These are phyloP conservation scores for Telfairia occidentalis DNA, from an alignment of 331 rosid genomes.

Conservation along the genomic window DNA sequence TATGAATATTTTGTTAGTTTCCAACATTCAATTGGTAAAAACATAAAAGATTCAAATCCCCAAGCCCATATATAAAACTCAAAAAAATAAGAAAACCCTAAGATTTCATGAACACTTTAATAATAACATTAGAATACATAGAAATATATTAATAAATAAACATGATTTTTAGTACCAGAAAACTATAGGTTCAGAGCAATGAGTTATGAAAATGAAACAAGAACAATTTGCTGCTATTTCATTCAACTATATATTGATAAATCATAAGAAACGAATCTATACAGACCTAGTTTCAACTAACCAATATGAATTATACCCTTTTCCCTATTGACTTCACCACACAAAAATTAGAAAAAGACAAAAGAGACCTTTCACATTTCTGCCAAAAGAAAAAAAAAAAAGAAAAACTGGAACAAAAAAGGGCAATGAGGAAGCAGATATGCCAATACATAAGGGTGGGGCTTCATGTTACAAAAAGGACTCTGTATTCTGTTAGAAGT, in stretches of 20 bases:
- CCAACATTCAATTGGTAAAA: too few species aligned
- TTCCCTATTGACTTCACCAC: not conserved
- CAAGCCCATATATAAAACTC: too few species aligned
- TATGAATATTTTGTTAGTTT: too few species aligned
- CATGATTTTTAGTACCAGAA: too few species aligned
- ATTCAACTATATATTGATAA: not conserved
- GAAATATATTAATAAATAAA: too few species aligned
- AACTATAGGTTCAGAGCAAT: not conserved
- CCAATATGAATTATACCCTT: conserved; percentile 6
- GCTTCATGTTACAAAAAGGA: conserved; percentile 14
- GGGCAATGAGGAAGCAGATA: not conserved
- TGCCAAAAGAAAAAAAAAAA: not conserved
- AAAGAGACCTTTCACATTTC: not conserved
- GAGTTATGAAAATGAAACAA: not conserved
- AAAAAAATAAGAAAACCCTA: too few species aligned
- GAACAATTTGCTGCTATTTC: not conserved
- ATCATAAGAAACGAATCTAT: not conserved
- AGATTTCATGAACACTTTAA: too few species aligned
- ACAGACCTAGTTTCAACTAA: not conserved
- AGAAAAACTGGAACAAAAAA: not conserved
- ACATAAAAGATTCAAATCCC: too few species aligned
- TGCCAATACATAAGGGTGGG: not conserved
- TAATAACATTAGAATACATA: too few species aligned
- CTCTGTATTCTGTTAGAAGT: conserved; percentile 12
- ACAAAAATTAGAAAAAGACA: not conserved